Percentiles rank a stretch among this genome's conserved stretches.
Conservation (phyloP, 192 early-diverging fungal genomes). For the Podila epicladia region DNA sequence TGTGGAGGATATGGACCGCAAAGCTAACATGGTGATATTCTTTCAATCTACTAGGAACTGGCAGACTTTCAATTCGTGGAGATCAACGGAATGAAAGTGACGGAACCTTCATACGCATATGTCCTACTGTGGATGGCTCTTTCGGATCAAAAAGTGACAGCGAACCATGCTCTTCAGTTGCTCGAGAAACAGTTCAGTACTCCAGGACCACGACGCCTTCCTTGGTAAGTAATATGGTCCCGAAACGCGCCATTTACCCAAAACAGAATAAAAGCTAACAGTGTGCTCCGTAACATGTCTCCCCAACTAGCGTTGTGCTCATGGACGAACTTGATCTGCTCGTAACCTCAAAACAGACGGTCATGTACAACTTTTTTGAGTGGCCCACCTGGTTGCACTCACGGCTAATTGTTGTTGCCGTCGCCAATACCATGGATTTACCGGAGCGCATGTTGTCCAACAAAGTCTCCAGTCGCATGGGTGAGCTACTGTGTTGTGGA, state of each 20-base stretch:
- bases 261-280: no score
- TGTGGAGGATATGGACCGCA: no score
- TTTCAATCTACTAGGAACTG: slow-evolving; percentile 53
- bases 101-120: slow-evolving; percentile 91
- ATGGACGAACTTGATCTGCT: slow-evolving; percentile 98
- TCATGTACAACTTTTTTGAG: slow-evolving; percentile 99
- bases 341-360: slow-evolving; percentile 88
- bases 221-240: slow-evolving; percentile 37
- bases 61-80: slow-evolving; percentile 90
- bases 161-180: slow-evolving; percentile 81
- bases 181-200: slow-evolving; percentile 79
- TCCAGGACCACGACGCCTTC: slow-evolving; percentile 53
- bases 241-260: background rate
- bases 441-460: slow-evolving; percentile 92
- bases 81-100: slow-evolving; percentile 98
- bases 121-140: slow-evolving; percentile 83
- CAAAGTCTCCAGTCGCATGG: slow-evolving; percentile 91
- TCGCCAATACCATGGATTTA: slow-evolving; percentile 99
- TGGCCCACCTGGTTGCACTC: slow-evolving; percentile 91
- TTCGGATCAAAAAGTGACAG: slow-evolving; percentile 66
- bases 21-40: background rate
- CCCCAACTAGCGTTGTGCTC: slow-evolving; percentile 77
- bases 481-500: slow-evolving; percentile 33
- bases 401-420: slow-evolving; percentile 89
- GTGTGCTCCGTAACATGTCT: background rate